Base-by-base conservation (phyloP, 208 protist genomes). In the Leishmania arabica region DNA sequence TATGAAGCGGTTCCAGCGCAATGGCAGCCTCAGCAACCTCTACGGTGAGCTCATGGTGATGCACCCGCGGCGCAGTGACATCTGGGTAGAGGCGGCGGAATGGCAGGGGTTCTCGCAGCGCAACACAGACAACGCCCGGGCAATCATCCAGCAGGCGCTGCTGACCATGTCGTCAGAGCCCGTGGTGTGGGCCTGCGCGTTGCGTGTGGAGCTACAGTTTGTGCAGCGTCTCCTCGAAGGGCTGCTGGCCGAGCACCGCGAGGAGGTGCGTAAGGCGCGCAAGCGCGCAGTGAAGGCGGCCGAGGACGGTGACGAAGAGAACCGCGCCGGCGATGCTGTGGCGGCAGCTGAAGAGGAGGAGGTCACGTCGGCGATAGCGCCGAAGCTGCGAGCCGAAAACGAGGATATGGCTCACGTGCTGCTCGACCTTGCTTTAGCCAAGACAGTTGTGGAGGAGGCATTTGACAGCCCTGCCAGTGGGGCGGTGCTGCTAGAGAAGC, bases 81-180 rank as follows among this genome's bases (percentile, higher is more conserved):
- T 95, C 19, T 97, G 95, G 93, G 86, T 89, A 21, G 95, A 96
- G 84, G 95, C 95, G 21, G 90, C 92, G 42, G 77, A 90, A 71
- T 96, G 91, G 86, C 91, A 96, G 78, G 85, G 84, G 54, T 74
- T 90, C 13, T 81, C 89, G 81, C 79, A 82, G 66, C 82, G 79
- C 76, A 96, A 97, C 81, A 85, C 85, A 17, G 89, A 96, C 75
- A 92, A 95, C 78, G 95, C 85, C 15, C 92, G 95, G 8, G 87
- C 88, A 21, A 92, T 96, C 77, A 58, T 94, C 37, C 95, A 97
- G 83, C 91, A 94, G 83, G 92, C 93, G 60, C 78, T 97, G 65
- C 80, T 94, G 58, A 93, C 91, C 27, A 92, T 94, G 81, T 69
- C 85, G 0, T 77, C 70, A 3, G 84, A 93, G 54, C 81, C 88